These are phyloP conservation scores for Floccularia luteovirens DNA, from an alignment of 768 basidiomycete species.

Conservation along the genomic window DNA sequence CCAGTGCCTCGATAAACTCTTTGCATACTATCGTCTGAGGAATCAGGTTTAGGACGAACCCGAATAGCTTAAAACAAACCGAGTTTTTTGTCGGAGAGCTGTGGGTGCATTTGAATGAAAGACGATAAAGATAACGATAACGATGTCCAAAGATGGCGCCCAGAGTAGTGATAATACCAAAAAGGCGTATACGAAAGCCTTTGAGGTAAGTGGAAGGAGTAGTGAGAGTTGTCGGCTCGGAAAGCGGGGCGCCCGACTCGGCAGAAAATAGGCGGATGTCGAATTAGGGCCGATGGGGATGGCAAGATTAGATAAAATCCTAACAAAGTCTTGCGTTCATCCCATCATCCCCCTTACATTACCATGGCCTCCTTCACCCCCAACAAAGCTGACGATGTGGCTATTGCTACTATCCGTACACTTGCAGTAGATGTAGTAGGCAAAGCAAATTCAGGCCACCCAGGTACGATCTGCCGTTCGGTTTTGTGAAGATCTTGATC, in stretches of 20 bases:
- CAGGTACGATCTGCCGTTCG: constrained; percentile 40
- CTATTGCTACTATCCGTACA: constrained; percentile 68
- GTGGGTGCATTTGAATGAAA: constrained; percentile 50
- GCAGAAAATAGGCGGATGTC: background rate
- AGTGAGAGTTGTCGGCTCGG: background rate
- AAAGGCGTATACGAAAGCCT: too few relatives aligned
- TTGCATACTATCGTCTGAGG: constrained; percentile 44
- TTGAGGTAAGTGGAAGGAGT: constrained; percentile 4
- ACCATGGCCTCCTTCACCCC: constrained; percentile 32
- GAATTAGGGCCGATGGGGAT: constrained; percentile 10
- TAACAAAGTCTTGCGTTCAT: background rate
- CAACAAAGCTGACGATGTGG: constrained; percentile 41
- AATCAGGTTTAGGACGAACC: constrained; percentile 1
- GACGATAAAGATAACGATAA: background rate
- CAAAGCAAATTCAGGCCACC: constrained; percentile 93
- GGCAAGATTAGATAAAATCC: constrained; percentile 13
- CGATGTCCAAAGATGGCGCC: constrained; percentile 1
- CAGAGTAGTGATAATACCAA: too few relatives aligned
- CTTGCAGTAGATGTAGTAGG: constrained; percentile 72
- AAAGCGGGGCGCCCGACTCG: constrained; percentile 1
- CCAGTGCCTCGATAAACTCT: constrained; percentile 72
- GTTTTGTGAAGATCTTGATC: too few relatives aligned
- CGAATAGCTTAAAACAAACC: constrained; percentile 17
- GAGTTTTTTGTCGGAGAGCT: constrained; percentile 59
- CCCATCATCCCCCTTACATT: constrained; percentile 9